Evolutionary conservation across 2,329 filamentous ascomycete species (phyloP).

Genomic region (Fusarium bactridioides): DNA sequence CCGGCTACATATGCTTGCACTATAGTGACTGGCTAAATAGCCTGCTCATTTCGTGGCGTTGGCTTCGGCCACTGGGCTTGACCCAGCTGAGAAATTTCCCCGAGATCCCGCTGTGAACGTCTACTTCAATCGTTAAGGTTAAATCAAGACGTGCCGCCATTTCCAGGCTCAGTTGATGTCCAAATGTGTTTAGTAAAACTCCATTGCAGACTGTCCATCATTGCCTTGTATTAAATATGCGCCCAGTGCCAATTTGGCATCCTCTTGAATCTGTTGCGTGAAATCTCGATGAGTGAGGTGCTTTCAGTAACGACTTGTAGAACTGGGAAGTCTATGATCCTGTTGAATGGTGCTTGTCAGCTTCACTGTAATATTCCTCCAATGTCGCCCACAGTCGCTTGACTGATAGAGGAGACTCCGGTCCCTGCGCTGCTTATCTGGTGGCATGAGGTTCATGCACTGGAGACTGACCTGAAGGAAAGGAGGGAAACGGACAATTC

Average conservation of each 20-base stretch:
- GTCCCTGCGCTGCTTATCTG: not conserved
- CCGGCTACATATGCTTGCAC: not conserved
- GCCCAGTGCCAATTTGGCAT: not conserved
- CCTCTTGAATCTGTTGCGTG: not conserved
- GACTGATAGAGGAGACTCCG: not conserved
- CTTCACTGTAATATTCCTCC: not conserved
- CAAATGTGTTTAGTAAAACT: not conserved
- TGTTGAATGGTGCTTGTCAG: not conserved
- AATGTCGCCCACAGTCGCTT: not conserved
- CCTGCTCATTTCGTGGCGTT: not conserved
- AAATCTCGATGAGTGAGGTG: not conserved
- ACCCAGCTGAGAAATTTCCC: not conserved
- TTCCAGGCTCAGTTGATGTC: conserved; percentile 9
- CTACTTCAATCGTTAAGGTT: not conserved
- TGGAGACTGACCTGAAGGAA: no score
- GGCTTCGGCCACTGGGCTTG: not conserved
- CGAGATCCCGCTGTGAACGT: not conserved
- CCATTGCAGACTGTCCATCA: conserved; percentile 3
- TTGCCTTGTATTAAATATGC: not conserved
- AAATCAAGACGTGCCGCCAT: not conserved
- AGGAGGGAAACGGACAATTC: no score
- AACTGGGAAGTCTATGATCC: no score
- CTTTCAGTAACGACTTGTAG: not conserved
- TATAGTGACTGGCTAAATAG: not conserved
- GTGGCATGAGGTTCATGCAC: no score